Evolutionary conservation across 331 rosid genomes (phyloP), one percentile per base, ranked within the genome.

Genomic region (Telfairia occidentalis): DNA sequence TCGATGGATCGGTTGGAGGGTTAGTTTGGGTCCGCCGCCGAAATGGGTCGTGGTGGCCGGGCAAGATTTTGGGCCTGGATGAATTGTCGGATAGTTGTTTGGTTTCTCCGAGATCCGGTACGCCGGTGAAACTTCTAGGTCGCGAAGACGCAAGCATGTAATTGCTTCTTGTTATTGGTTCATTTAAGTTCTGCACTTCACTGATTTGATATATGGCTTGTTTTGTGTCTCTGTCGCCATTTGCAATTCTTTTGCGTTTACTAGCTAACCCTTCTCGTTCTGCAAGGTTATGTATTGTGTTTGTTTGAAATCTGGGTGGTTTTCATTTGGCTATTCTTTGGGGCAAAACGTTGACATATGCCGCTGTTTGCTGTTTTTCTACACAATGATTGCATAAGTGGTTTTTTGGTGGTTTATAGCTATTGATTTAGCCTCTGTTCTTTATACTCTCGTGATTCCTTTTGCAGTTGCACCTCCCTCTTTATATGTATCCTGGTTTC

Each of bases 31-130:
- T 94, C 79, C 96, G 98, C 35, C 86, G 98, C 13, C 73, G 98
- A 24, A 94, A 94, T 73, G 98, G 98, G 80, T 94, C 98, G 0
- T 94, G 98, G 98, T 94, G 98, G 98, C 98, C 98, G 42, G 97
- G 96, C 63, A 88, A 90, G 82, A 91, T 94, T 74, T 72, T 94
- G 90, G 89, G 98, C 58, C 87, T 87, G 23, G 92, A 94, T 79
- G 98, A 94, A 86, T 76, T 94, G 79, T 85, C 97, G 15, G 96
- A 94, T 80, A 82, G 87, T 43, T 90, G 90, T 60, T 81, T 90
- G 86, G 96, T 94, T 81, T 94, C 98, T 60, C 98, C 98, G 50
- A 94, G 89, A 83, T 86, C 95, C 74, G 98, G 98, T 50, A 91
- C 98, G 76, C 98, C 98, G 16, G 98, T 94, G 37, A 94, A 94